These are phyloP conservation scores for Fraxinus anomala DNA, from an alignment of 257 asterid genomes.

Conservation along the genomic window DNA sequence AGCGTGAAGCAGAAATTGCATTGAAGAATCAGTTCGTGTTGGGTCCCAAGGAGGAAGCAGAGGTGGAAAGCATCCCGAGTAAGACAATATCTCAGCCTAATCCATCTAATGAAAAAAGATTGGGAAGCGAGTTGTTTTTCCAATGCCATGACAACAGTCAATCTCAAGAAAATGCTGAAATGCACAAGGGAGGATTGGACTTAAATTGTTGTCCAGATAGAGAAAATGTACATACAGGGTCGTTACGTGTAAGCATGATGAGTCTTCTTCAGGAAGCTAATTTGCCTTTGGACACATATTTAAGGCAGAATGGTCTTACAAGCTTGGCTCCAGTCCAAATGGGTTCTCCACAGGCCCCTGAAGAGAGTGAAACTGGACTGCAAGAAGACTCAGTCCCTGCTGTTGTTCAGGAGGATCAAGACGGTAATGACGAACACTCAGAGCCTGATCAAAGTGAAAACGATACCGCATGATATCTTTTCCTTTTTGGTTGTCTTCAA, in stretches of 20 bases:
- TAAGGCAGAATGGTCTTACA: constrained; percentile 83
- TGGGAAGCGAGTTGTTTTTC: constrained; percentile 39
- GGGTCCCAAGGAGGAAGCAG: constrained; percentile 66
- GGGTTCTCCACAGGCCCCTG: constrained; percentile 30
- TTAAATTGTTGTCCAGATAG: constrained; percentile 66
- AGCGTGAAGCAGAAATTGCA: constrained; percentile 85
- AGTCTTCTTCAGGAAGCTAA: constrained; percentile 83
- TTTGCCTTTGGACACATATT: constrained; percentile 74
- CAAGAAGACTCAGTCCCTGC: constrained; percentile 39
- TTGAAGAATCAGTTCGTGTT: constrained; percentile 54
- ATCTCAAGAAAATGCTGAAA: constrained; percentile 47
- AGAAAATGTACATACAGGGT: constrained; percentile 34
- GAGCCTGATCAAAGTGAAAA: constrained; percentile 37
- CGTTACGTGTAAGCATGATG: constrained; percentile 66
- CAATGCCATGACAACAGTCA: constrained; percentile 41
- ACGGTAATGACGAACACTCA: constrained; percentile 36
- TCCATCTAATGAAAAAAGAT: constrained; percentile 34
- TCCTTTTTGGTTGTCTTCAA: neutral
- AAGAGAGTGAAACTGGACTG: constrained; percentile 37
- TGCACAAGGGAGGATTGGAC: constrained; percentile 54
- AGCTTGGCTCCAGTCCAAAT: constrained; percentile 56
- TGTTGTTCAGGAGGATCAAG: constrained; percentile 48
- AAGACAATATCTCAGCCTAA: constrained; percentile 33
- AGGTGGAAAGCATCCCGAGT: constrained; percentile 52
- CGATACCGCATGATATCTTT: constrained; percentile 32